Evolutionary conservation across 148 eudicot genomes (phyloP).

Genomic region (Heliamphora exappendiculata): DNA sequence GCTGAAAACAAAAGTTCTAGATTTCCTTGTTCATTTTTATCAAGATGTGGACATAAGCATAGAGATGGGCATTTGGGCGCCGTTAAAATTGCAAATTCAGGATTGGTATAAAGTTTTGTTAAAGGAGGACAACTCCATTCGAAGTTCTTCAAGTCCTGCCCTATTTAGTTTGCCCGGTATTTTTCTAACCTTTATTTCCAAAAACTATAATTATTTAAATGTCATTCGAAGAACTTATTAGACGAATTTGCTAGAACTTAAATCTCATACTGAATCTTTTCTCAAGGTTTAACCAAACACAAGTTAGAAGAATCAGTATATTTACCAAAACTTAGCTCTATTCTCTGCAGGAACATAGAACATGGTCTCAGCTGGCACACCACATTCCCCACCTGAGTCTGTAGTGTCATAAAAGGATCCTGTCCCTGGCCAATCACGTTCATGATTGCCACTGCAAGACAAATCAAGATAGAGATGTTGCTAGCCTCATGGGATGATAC

Average conservation of each 20-base stretch:
- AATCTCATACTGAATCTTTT: background rate
- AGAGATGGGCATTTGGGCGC: background rate
- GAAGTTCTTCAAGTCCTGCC: background rate
- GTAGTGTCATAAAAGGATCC: slow-evolving; percentile 61
- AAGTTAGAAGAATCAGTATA: background rate
- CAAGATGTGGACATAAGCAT: background rate
- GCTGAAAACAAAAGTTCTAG: background rate
- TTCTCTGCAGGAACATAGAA: slow-evolving; percentile 82
- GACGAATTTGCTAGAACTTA: background rate
- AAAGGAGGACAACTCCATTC: background rate
- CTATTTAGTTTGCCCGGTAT: too few species aligned
- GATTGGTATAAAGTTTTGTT: background rate
- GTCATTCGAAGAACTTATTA: background rate
- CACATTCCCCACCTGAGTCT: slow-evolving; percentile 96
- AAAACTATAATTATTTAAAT: background rate
- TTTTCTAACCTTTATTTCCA: background rate
- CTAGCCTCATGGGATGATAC: background rate
- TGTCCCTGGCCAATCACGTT: slow-evolving; percentile 70
- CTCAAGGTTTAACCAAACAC: background rate
- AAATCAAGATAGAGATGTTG: background rate
- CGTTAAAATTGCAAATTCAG: background rate
- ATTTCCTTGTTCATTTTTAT: background rate
- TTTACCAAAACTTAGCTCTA: slow-evolving; percentile 73
- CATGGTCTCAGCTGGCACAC: slow-evolving; percentile 79
- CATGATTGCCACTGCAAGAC: slow-evolving; percentile 73